Conservation (phyloP, 2,329 filamentous ascomycete species). For the Tolypocladium sp. region DNA sequence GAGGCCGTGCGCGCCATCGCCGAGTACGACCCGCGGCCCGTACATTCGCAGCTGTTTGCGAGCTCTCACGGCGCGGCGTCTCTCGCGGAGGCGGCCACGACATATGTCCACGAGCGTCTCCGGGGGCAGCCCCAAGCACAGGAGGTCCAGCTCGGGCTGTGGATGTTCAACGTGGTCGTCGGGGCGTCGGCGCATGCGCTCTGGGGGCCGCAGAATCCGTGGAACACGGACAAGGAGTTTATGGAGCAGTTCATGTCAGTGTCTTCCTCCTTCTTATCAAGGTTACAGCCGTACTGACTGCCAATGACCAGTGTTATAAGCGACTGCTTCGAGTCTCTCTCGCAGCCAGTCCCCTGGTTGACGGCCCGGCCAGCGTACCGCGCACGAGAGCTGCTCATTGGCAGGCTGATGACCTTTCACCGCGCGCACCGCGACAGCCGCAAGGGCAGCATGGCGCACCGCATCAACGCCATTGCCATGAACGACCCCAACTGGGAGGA, state of each 20-base stretch:
- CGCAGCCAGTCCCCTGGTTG: constrained; percentile 13
- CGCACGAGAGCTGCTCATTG: constrained; percentile 15
- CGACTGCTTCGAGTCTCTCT: constrained; percentile 18
- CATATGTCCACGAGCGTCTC: constrained; percentile 11
- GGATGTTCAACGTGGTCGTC: constrained; percentile 18
- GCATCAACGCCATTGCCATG: constrained; percentile 19
- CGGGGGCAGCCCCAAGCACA: constrained; percentile 8
- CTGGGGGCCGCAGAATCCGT: constrained; percentile 20
- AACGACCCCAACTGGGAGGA: constrained; percentile 18
- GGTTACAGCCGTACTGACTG: constrained; percentile 4
- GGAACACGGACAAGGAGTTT: constrained; percentile 19
- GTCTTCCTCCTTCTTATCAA: too few species aligned
- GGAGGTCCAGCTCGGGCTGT: constrained; percentile 14
- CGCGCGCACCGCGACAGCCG: constrained; percentile 12
- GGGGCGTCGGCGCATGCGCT: constrained; percentile 20
- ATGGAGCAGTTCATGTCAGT: constrained; percentile 19
- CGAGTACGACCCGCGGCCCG: constrained; percentile 15
- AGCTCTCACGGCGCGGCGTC: constrained; percentile 10
- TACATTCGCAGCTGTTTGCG: constrained; percentile 17
- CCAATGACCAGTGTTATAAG: constrained; percentile 12
- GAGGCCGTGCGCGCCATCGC: constrained; percentile 13
- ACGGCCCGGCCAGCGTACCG: constrained; percentile 17
- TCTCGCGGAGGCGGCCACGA: constrained; percentile 12
- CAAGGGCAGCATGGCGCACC: constrained; percentile 14
- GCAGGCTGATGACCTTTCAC: constrained; percentile 15